Conservation (phyloP, 306 rosid species). For the Cicer judaicum region DNA sequence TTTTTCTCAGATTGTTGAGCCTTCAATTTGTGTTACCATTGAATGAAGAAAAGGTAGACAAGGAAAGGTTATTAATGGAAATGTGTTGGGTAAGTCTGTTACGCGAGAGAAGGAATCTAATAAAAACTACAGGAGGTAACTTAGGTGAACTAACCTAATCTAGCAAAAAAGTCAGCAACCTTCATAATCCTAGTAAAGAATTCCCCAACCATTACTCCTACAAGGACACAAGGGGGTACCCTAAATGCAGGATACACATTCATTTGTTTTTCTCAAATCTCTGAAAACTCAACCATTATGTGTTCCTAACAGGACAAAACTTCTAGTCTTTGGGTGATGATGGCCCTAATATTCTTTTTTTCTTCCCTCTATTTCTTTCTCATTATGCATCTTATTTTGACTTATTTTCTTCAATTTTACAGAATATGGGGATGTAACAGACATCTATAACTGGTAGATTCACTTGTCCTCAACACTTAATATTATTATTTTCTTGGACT, state of each 20-base stretch:
- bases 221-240: neutral
- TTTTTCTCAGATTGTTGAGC: neutral
- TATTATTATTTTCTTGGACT: slow-evolving; percentile 25
- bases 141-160: neutral
- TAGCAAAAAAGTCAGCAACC: neutral
- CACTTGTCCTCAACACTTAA: slow-evolving; percentile 39
- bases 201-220: neutral
- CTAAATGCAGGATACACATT: neutral
- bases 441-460: slow-evolving; percentile 87
- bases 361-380: neutral
- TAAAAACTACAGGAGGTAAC: neutral
- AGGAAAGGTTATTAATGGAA: neutral
- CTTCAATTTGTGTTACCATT: neutral
- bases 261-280: neutral
- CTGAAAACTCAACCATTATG: slow-evolving; percentile 14
- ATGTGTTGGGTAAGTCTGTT: neutral
- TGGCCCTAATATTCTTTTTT: neutral
- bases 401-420: slow-evolving; percentile 44
- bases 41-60: neutral
- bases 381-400: slow-evolving; percentile 38
- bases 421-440: slow-evolving; percentile 95
- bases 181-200: neutral
- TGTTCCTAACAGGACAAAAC: slow-evolving; percentile 1
- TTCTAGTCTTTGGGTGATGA: slow-evolving; percentile 25
- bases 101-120: neutral